Percentiles rank a stretch among this genome's conserved stretches.
These are phyloP conservation scores for Rhodotorula sp. DNA, from an alignment of 1,284 basidiomycete species.

Conservation along the genomic window DNA sequence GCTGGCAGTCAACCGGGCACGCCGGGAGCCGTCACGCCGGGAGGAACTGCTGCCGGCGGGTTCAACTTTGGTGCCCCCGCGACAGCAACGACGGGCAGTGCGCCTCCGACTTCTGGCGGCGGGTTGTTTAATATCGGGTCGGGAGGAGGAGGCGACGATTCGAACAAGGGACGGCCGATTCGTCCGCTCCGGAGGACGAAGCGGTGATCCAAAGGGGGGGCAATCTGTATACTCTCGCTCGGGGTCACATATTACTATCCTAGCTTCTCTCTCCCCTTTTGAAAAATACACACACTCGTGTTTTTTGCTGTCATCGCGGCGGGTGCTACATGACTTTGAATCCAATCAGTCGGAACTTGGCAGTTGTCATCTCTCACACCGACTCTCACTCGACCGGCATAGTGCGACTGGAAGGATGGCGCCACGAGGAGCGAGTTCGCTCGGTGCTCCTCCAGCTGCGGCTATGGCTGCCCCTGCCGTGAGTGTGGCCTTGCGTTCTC, in stretches of 20 bases:
- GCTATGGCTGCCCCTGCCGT: background rate
- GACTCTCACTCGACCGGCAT: no score
- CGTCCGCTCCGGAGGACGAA: conserved; percentile 12
- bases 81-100: background rate
- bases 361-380: no score
- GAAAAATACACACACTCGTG: no score
- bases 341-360: no score
- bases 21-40: background rate
- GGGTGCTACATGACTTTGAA: no score
- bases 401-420: background rate
- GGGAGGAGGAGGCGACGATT: conserved; percentile 13
- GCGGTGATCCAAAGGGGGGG: conserved; percentile 3
- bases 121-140: conserved; percentile 29
- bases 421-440: background rate
- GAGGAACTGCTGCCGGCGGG: conserved; percentile 1
- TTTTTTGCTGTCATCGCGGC: no score
- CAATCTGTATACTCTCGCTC: no score
- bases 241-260: no score
- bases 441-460: background rate
- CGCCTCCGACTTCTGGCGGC: conserved; percentile 1
- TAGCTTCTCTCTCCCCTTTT: no score
- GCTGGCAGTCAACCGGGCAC: conserved; percentile 1
- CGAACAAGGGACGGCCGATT: conserved; percentile 17
- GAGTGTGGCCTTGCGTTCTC: background rate
- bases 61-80: conserved; percentile 19